phyloP scores from a whole-genome alignment of 305 asterid species.

The Fraxinus dipetala region DNA sequence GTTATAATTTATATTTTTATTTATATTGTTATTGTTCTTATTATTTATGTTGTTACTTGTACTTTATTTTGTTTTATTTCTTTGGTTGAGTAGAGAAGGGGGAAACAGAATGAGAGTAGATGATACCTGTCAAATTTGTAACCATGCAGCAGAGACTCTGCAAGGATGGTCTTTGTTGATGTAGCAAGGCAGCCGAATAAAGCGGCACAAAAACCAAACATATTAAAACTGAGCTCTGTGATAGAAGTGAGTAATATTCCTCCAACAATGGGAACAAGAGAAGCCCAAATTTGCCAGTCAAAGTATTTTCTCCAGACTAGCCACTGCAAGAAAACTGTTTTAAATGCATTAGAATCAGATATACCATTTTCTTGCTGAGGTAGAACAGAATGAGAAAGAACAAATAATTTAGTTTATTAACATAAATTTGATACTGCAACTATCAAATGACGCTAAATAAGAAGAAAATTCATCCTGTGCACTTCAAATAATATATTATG shows the following conservation, averaged over 20 bases:
- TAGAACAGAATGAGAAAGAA: not conserved
- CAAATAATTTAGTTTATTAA: not conserved
- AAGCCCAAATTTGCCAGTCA: slow-evolving; percentile 85
- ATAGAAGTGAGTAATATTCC: slow-evolving; percentile 87
- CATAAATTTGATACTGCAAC: not conserved
- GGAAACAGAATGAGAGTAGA: not conserved
- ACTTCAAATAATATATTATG: not conserved
- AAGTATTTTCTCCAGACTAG: slow-evolving; percentile 80
- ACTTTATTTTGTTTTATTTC: not conserved
- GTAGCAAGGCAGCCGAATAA: slow-evolving; percentile 89
- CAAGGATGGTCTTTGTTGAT: slow-evolving; percentile 87
- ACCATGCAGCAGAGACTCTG: slow-evolving; percentile 85
- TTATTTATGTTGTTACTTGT: not conserved
- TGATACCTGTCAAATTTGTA: slow-evolving; percentile 85
- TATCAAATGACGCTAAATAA: not conserved
- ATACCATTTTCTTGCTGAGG: not conserved
- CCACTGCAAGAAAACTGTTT: slow-evolving; percentile 82
- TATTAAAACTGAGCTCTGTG: slow-evolving; percentile 84
- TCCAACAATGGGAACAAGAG: slow-evolving; percentile 91
- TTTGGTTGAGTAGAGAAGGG: not conserved
- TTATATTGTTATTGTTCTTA: not conserved
- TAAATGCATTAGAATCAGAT: slow-evolving; percentile 18
- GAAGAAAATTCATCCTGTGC: not conserved
- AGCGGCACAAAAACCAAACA: slow-evolving; percentile 85
- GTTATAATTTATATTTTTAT: not conserved